phyloP scores from a whole-genome alignment of 306 rosid genomes.

The Gynostemma pentaphyllum region DNA sequence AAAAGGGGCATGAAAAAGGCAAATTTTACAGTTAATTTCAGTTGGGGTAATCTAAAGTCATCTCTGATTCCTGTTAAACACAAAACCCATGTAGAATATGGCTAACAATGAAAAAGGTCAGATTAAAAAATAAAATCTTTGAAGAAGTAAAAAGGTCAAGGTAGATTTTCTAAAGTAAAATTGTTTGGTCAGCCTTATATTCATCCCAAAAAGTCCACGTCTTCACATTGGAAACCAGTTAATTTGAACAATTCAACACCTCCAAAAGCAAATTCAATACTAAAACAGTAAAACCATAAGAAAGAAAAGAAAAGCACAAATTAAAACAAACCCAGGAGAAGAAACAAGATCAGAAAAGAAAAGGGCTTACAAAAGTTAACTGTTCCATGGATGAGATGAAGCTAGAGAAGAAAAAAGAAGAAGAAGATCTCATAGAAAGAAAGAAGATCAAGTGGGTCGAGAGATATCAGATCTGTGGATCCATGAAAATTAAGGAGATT shows the following conservation, averaged over 20 bases:
- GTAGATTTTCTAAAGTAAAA: constrained; percentile 16
- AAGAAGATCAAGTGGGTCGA: constrained; percentile 13
- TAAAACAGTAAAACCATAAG: neutral
- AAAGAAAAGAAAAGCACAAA: neutral
- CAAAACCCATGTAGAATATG: constrained; percentile 21
- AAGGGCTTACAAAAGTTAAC: constrained; percentile 39
- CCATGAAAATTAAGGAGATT: constrained; percentile 27
- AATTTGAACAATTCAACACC: constrained; percentile 17
- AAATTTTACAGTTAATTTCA: neutral
- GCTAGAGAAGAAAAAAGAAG: constrained; percentile 19
- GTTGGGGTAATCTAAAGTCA: constrained; percentile 6
- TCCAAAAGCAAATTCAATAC: neutral
- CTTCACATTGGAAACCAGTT: constrained; percentile 33
- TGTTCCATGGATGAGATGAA: neutral
- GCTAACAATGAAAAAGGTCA: constrained; percentile 17
- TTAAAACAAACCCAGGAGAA: neutral
- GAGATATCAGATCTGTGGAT: constrained; percentile 62
- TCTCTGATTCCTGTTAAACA: constrained; percentile 12
- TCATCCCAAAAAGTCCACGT: constrained; percentile 28
- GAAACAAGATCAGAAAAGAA: neutral
- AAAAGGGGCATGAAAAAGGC: neutral
- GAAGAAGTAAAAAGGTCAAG: constrained; percentile 33
- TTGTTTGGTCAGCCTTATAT: constrained; percentile 25
- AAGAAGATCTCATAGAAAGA: constrained; percentile 27
- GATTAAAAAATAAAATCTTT: constrained; percentile 11